These are phyloP conservation scores for Xylaria sp. DNA, from an alignment of 2,329 filamentous ascomycete genomes.

Conservation along the genomic window DNA sequence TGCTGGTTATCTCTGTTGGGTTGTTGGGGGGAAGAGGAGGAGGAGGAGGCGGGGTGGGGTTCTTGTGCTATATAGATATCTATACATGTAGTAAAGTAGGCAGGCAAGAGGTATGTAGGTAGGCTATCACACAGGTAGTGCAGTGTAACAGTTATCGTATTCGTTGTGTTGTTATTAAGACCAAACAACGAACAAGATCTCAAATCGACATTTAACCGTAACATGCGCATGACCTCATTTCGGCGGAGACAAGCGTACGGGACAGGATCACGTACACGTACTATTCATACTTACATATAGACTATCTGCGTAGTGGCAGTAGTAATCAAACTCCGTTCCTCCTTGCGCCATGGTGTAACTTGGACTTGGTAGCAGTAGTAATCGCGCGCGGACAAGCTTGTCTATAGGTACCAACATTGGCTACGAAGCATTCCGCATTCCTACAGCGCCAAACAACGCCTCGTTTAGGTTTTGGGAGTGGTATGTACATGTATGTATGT, in stretches of 20 bases:
- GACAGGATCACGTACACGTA: too few species aligned
- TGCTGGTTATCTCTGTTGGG: too few species aligned
- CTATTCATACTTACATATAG: neutral
- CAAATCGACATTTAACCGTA: too few species aligned
- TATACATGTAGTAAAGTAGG: too few species aligned
- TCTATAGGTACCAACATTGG: constrained; percentile 7
- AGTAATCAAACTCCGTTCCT: constrained; percentile 7
- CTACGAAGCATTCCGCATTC: neutral
- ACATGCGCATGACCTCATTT: neutral
- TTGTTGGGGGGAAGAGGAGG: too few species aligned
- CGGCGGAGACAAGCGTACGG: neutral
- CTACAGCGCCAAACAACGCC: neutral
- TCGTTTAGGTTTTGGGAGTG: neutral
- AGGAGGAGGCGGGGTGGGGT: too few species aligned
- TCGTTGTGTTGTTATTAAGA: too few species aligned
- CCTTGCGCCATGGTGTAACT: neutral
- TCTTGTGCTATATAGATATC: too few species aligned
- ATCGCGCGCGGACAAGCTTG: neutral
- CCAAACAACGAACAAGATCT: too few species aligned
- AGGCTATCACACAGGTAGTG: too few species aligned
- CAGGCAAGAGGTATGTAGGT: too few species aligned
- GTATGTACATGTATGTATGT: neutral
- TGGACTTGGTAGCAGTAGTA: constrained; percentile 9
- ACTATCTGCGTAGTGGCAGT: neutral
- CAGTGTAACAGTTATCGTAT: too few species aligned